phyloP scores from a whole-genome alignment of 371 early-diverging fungal species.

The Homolaphlyctis polyrhiza region DNA sequence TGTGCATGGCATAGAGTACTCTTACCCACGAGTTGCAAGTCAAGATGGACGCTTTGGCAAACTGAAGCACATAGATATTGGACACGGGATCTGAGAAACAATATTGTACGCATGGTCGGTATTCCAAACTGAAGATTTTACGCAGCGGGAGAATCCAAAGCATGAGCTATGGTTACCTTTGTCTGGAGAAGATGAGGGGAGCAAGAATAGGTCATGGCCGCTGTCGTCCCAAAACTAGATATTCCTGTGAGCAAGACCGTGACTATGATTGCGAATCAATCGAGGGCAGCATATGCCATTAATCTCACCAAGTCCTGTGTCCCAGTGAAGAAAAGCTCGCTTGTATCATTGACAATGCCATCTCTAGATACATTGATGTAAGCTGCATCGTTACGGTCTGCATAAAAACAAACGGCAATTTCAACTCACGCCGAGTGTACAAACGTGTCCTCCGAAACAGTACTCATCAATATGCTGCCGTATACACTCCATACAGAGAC shows the following conservation, averaged over 20 bases:
- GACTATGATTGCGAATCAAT: not conserved
- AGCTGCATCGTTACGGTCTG: not conserved
- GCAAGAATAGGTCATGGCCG: slow-evolving; percentile 60
- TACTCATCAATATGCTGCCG: slow-evolving; percentile 63
- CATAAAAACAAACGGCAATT: not conserved
- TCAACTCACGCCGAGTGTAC: slow-evolving; percentile 16
- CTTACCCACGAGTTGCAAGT: slow-evolving; percentile 55
- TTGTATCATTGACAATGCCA: slow-evolving; percentile 15
- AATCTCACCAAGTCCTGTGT: slow-evolving; percentile 5
- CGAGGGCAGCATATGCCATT: not conserved
- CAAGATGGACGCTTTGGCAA: slow-evolving; percentile 61
- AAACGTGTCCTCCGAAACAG: slow-evolving; percentile 48
- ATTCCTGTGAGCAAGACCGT: too few species aligned
- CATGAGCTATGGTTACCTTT: slow-evolving; percentile 31
- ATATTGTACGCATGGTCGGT: not conserved
- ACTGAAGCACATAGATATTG: slow-evolving; percentile 60
- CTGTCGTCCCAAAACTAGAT: slow-evolving; percentile 77
- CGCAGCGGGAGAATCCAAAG: not conserved
- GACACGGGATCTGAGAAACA: slow-evolving; percentile 6
- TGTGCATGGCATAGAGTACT: not conserved
- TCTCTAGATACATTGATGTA: slow-evolving; percentile 4
- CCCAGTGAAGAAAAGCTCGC: slow-evolving; percentile 29
- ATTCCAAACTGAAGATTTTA: too few species aligned
- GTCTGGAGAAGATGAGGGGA: slow-evolving; percentile 22
- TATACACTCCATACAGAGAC: slow-evolving; percentile 76